These are phyloP conservation scores for Trichophyton verrucosum DNA, from an alignment of 2,329 filamentous ascomycete species.

Conservation along the genomic window DNA sequence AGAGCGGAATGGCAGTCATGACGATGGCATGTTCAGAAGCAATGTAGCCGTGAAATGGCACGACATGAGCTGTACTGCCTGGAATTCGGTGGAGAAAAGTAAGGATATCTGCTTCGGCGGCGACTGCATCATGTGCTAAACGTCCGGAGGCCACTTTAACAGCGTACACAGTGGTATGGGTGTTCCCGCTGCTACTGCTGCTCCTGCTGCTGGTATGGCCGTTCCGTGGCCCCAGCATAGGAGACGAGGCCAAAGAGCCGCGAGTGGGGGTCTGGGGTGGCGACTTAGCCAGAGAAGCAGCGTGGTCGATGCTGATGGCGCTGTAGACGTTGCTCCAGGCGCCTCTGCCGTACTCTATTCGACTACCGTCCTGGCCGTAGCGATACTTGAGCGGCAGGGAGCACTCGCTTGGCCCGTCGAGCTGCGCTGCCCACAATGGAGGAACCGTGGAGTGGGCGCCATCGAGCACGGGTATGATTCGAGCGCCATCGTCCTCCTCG, in stretches of 20 bases:
- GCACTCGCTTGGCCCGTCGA: constrained; percentile 20
- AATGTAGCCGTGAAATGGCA: constrained; percentile 36
- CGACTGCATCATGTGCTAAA: constrained; percentile 31
- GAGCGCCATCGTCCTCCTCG: constrained; percentile 5
- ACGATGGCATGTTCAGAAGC: constrained; percentile 29
- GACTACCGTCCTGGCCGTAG: constrained; percentile 18
- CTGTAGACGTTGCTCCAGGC: constrained; percentile 39
- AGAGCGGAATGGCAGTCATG: constrained; percentile 33
- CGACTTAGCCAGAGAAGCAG: constrained; percentile 5
- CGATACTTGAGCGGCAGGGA: constrained; percentile 24
- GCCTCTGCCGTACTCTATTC: constrained; percentile 32
- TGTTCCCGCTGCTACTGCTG: neutral
- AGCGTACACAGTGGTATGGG: constrained; percentile 23
- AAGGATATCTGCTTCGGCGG: constrained; percentile 32
- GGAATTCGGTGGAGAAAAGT: constrained; percentile 26
- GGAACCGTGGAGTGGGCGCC: neutral
- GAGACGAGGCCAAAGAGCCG: constrained; percentile 9
- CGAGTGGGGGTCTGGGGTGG: constrained; percentile 26
- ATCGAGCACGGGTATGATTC: neutral
- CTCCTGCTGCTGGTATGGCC: neutral
- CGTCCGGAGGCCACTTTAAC: constrained; percentile 33
- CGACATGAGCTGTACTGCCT: constrained; percentile 26
- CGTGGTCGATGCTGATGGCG: constrained; percentile 16
- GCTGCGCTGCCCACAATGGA: neutral
- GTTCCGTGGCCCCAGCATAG: constrained; percentile 7